Conservation (phyloP, 1,139 yeast species). For the Nadsonia starkeyi-henricii region DNA sequence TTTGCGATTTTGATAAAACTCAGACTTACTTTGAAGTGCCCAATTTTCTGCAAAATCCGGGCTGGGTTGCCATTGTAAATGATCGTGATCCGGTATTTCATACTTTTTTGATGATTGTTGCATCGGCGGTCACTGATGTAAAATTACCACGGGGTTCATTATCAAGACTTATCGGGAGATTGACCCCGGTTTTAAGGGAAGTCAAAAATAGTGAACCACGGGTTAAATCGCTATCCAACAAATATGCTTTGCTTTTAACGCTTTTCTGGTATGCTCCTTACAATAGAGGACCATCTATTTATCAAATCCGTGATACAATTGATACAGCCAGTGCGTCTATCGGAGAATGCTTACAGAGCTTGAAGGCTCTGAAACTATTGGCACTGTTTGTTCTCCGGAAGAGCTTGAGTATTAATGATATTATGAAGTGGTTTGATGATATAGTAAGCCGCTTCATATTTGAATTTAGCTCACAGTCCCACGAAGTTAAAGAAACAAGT, state of each 20-base stretch:
- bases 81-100: constrained; percentile 9
- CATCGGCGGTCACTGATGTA: constrained; percentile 5
- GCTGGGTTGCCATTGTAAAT: constrained; percentile 8
- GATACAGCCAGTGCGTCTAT: constrained; percentile 12
- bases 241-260: constrained; percentile 11
- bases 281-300: constrained; percentile 10
- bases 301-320: constrained; percentile 10
- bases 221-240: constrained; percentile 11
- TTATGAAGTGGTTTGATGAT: constrained; percentile 11
- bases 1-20: background rate
- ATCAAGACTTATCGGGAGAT: constrained; percentile 10
- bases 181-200: constrained; percentile 9
- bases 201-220: constrained; percentile 10
- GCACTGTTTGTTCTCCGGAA: constrained; percentile 7
- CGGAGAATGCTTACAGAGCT: constrained; percentile 9
- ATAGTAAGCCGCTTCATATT: constrained; percentile 7
- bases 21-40: background rate
- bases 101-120: constrained; percentile 10
- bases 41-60: background rate
- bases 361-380: constrained; percentile 10
- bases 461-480: constrained; percentile 8
- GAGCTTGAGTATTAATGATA: constrained; percentile 6
- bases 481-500: constrained; percentile 5
- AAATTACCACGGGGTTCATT: constrained; percentile 7
- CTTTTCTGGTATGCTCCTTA: constrained; percentile 8